Base-by-base conservation (phyloP, 2,329 filamentous ascomycete species). In the Dothideomycetes sp. region DNA sequence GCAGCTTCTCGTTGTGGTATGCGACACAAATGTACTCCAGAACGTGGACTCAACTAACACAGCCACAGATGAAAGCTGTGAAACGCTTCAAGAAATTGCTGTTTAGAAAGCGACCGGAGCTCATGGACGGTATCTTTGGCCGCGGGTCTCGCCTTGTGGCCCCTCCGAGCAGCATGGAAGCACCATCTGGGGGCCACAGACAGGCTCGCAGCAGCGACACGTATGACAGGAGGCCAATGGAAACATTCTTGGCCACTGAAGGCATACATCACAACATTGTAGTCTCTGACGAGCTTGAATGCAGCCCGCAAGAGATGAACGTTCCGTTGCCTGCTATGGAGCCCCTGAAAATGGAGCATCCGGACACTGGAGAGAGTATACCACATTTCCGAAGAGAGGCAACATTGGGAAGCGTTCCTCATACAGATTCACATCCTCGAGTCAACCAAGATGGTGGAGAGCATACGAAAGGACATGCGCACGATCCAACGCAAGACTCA, bases 1-100 rank as follows among this genome's bases (percentile, higher is more conserved):
- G 45, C 82, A 91, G 55, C 70, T 96, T 2, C 69, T 96, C 43
- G 84, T 80, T 38, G 84, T 96, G 49, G 82, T 86, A 70, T 45
- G 62, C 58, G 9, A 8, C 9, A 19, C 3, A n/a, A n/a, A n/a
- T 10, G 2, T 16, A 34, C 11, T 5, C 15, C 7, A 4, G 3
- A n/a, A 1, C 15, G 12, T 32, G 25, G 11, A 9, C 15, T 8
- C 12, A 15, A 35, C 40, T 36, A 12, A 40, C 30, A 11, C 25
- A 18, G 8, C 24, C 27, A 4, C 27, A 86, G 80, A 83, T 96
- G 70, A 91, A 85, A 74, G 91, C 88, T 4, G 89, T 93, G 28
- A 80, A 82, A 48, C 84, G 82, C 44, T 95, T 96, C 68, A 95
- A 93, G 59, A 67, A 74, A 36, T 69, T 93, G 7, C 64, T 91